These are phyloP conservation scores for Entelexis sorbosivorans DNA, from an alignment of 1,139 yeast genomes.

Conservation along the genomic window DNA sequence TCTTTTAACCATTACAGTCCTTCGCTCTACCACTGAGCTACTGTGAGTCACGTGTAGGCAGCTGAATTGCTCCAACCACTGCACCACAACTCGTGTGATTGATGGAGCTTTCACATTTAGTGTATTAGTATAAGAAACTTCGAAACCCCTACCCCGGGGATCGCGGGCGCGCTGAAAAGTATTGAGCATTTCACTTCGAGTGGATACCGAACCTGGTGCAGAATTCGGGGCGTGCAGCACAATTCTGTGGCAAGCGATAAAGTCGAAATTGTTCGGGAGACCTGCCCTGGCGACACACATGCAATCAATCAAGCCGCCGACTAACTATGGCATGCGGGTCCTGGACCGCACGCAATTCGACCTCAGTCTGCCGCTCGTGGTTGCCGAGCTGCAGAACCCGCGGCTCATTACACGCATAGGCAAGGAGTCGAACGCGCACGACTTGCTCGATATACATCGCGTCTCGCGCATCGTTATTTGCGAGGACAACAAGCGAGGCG, in stretches of 20 bases:
- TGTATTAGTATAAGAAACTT: neutral
- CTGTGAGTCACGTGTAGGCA: conserved; percentile 39
- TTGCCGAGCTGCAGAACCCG: conserved; percentile 61
- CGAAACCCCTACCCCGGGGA: neutral
- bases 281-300: neutral
- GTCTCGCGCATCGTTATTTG: conserved; percentile 21
- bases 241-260: neutral
- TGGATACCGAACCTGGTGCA: neutral
- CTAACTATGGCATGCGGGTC: conserved; percentile 50
- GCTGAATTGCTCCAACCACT: neutral
- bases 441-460: conserved; percentile 25
- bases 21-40: conserved; percentile 78
- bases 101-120: neutral
- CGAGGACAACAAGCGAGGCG: conserved; percentile 40
- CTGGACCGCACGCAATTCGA: conserved; percentile 58
- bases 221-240: neutral
- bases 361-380: conserved; percentile 46
- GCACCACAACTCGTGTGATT: neutral
- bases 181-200: neutral
- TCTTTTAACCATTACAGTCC: conserved; percentile 56
- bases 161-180: neutral
- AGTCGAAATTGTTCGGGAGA: neutral
- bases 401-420: conserved; percentile 39
- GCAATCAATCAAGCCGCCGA: conserved; percentile 43
- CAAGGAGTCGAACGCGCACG: conserved; percentile 40